Base-by-base conservation (phyloP, 2,329 filamentous ascomycete genomes). In the Microascus cirrosus region DNA sequence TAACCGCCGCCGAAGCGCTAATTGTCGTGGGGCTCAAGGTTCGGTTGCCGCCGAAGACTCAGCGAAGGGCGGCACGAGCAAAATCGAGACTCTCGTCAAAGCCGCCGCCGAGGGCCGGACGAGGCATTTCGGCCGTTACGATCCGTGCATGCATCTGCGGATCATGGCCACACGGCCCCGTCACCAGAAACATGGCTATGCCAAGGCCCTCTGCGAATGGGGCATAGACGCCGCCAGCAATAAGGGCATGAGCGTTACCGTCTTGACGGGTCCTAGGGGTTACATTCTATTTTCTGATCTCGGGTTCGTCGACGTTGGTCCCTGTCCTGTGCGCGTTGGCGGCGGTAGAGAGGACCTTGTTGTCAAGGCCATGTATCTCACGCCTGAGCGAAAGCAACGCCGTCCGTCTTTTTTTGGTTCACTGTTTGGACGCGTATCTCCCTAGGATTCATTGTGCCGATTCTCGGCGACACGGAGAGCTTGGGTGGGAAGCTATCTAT, bases 281-380 rank as follows among this genome's bases (percentile, higher is more conserved):
- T 63, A 63, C 58, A 56, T 63, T 15, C 36, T 62, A 22, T 57
- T 63, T 54, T 63, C 62, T 1, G 61, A 60, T 39, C 57, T 62
- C 36, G 61, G 60, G 2, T 63, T 63, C 15, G n/a, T 34, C 15
- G 61, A 63, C 18, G 3, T 61, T 12, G 62, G 62, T n/a, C 56
- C 59, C 24, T 52, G 61, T 5, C 28, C 53, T 13, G 36, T 63
- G 7, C 57, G 60, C 1, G 54, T 50, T 8, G 57, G 59, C 3
- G 32, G 36, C 10, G 54, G 45, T 35, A 22, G 53, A 18, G 59
- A 63, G 13, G 59, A 58, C 48, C 53, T 60, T 32, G 22, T 61
- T 11, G 34, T 62, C 32, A 63, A 48, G 42, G 42, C 42, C 11
- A 48, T 48, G 42, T n/a, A 2, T n/a, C 42, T 48, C 18, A n/a